phyloP scores from a whole-genome alignment of 495 filamentous ascomycete genomes.

The Amphirosellinia nigrospora region DNA sequence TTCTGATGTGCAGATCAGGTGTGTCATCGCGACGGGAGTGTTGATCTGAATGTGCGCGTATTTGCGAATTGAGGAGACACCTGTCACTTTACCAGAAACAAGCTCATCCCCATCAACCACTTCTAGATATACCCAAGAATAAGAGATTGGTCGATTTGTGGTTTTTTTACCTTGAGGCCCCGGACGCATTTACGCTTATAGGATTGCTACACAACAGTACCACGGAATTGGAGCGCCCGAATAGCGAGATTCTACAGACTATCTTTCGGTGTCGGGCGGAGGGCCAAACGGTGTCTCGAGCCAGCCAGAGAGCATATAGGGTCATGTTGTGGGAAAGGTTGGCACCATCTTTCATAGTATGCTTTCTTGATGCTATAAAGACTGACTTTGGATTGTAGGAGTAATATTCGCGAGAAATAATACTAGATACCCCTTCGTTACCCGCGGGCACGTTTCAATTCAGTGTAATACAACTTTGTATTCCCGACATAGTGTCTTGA shows the following conservation, averaged over 20 bases:
- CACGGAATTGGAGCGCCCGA: neutral
- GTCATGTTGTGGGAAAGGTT: constrained; percentile 36
- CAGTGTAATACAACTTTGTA: constrained; percentile 23
- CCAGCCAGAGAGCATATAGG: constrained; percentile 27
- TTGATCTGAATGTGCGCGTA: constrained; percentile 65
- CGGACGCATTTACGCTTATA: neutral
- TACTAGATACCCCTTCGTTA: constrained; percentile 40
- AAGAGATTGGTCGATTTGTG: neutral
- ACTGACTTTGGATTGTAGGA: constrained; percentile 28
- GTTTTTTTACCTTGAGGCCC: neutral
- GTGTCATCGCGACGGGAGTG: constrained; percentile 68
- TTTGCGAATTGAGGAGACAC: constrained; percentile 57
- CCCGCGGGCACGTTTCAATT: constrained; percentile 30
- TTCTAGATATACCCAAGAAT: neutral
- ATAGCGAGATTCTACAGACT: neutral
- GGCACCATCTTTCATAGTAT: constrained; percentile 32
- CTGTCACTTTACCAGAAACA: neutral
- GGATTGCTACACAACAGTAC: neutral
- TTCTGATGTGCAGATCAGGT: constrained; percentile 58
- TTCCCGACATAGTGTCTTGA: constrained; percentile 17
- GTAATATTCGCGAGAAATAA: constrained; percentile 32
- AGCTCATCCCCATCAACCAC: neutral
- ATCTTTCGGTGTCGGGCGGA: neutral
- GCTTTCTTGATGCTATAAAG: constrained; percentile 22
- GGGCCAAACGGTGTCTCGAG: constrained; percentile 18